Evolutionary conservation across 2,329 filamentous ascomycete genomes (phyloP), one percentile per base, ranked within the genome.

Genomic region (Ophiostoma australiae): DNA sequence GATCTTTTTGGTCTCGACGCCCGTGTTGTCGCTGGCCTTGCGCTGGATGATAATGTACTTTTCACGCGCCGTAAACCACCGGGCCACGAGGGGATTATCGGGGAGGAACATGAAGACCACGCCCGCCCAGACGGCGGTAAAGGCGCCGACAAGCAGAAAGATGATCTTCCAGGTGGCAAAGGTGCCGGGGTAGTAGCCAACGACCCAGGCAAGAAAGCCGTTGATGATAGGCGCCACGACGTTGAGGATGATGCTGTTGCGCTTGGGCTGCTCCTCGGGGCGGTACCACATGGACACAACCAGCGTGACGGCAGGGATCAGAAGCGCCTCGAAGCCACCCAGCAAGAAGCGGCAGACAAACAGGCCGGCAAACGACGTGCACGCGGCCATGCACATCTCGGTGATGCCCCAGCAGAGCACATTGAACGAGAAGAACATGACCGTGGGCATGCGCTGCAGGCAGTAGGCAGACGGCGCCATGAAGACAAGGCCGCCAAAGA

Each of bases 81-180:
- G 65, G n/a, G 74, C 72, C 31, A 72, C 73, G 55, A 76, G 69
- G 10, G 75, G 75, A 69, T 76, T 76, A 69, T 71, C 73, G 23
- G 72, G 74, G 70, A 77, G 72, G 66, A 74, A 75, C 6, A 72
- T 69, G 58, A 69, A 75, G 17, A 76, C 74, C 2, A 76, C 71
- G 5, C 68, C 70, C 4, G 75, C 72, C 75, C 76, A 76, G 23
- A 74, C 35, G 20, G 73, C 72, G 0, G 75, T 77, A 27, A 77
- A 72, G 13, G 63, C 72, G 20, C 76, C 75, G 23, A 76, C 69
- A 31, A 75, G 72, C n/a, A 77, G 23, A 68, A 77, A 77, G 20
- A 77, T 75, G 48, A 74, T 75, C 69, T 77, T 77, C 76, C 76
- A 77, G 1, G 75, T 71, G 10, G 72, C 70, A n/a, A 75, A 75